Conservation (phyloP, 352 stramenopile species). For the Globisporangium uncinulatum region DNA sequence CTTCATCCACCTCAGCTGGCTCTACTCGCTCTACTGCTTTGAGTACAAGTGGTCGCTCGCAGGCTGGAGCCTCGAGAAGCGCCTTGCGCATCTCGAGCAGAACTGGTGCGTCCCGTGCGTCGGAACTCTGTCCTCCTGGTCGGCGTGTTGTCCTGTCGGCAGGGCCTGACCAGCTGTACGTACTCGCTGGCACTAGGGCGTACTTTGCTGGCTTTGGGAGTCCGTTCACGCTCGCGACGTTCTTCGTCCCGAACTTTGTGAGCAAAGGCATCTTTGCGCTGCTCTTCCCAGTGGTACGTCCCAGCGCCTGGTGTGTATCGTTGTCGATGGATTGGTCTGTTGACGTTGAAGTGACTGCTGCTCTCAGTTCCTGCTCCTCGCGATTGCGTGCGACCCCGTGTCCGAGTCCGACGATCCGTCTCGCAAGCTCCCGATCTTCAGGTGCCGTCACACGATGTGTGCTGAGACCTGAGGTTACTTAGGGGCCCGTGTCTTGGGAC, state of each 20-base stretch:
- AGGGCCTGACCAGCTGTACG: neutral
- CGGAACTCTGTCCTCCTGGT: neutral
- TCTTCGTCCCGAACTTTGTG: conserved; percentile 88
- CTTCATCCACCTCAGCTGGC: conserved; percentile 84
- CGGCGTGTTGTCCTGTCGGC: no score
- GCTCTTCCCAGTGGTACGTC: conserved; percentile 75
- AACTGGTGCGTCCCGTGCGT: conserved; percentile 45
- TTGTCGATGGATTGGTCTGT: neutral
- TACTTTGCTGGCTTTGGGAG: conserved; percentile 86
- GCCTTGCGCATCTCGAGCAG: conserved; percentile 71
- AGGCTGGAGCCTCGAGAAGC: conserved; percentile 80
- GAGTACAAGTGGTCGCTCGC: conserved; percentile 89
- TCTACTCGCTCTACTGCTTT: conserved; percentile 89
- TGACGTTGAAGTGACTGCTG: neutral
- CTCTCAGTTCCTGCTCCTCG: conserved; percentile 71
- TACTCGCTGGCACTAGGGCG: conserved; percentile 25
- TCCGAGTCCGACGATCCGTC: conserved; percentile 36
- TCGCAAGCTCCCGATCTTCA: conserved; percentile 69
- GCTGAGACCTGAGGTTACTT: neutral
- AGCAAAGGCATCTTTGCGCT: conserved; percentile 87
- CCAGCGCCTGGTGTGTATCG: conserved; percentile 1
- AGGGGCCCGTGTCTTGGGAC: neutral
- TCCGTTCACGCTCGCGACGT: conserved; percentile 84
- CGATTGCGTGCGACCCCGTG: conserved; percentile 72
- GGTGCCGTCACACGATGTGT: conserved; percentile 23